These are phyloP conservation scores for Lepidium campestre DNA, from an alignment of 441 rosid species.

Conservation along the genomic window DNA sequence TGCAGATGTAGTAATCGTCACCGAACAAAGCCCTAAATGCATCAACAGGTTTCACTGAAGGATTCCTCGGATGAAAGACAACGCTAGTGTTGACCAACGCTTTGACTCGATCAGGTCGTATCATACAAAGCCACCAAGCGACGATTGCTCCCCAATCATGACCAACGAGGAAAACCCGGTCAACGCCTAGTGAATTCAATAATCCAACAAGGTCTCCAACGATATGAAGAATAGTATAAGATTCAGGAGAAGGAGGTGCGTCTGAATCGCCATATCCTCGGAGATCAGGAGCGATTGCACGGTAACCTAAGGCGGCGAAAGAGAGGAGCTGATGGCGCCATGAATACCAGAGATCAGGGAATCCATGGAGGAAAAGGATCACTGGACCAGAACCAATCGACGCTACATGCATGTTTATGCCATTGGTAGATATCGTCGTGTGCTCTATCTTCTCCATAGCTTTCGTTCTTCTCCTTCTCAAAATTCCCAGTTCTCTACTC, in stretches of 20 bases:
- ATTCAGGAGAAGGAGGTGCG: slow-evolving; percentile 32
- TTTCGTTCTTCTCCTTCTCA: background rate
- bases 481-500: background rate
- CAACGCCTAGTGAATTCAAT: slow-evolving; percentile 36
- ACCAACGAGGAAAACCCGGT: slow-evolving; percentile 51
- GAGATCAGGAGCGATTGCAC: slow-evolving; percentile 66
- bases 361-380: slow-evolving; percentile 63
- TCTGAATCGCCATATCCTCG: slow-evolving; percentile 68
- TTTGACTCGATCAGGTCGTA: slow-evolving; percentile 52
- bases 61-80: slow-evolving; percentile 39
- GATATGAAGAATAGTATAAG: slow-evolving; percentile 45
- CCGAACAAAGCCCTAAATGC: slow-evolving; percentile 39
- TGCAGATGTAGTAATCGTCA: slow-evolving; percentile 55
- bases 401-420: slow-evolving; percentile 52
- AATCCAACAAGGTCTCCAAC: slow-evolving; percentile 62
- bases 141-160: slow-evolving; percentile 67
- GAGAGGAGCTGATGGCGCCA: slow-evolving; percentile 68
- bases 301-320: slow-evolving; percentile 49
- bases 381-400: slow-evolving; percentile 47
- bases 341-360: slow-evolving; percentile 68
- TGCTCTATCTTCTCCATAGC: slow-evolving; percentile 64
- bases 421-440: slow-evolving; percentile 41
- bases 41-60: slow-evolving; percentile 39
- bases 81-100: slow-evolving; percentile 57
- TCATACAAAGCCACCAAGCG: slow-evolving; percentile 53